Base-by-base conservation (phyloP, 2,329 filamentous ascomycete genomes). In the Xylariales sp. region DNA sequence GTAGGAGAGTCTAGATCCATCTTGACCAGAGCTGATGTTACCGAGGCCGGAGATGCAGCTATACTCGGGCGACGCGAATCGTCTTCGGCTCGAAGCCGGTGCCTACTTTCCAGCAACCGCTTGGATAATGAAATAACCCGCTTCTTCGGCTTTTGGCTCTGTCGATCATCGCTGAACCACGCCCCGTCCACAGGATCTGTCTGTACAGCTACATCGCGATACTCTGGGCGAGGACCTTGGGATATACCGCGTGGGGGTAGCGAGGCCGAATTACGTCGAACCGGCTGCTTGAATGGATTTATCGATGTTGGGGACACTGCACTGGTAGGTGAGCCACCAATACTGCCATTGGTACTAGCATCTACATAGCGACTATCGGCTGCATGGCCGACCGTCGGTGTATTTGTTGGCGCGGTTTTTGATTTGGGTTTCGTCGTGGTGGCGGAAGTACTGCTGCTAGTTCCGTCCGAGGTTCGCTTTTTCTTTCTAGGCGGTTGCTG, bases 401-500 rank as follows among this genome's bases (percentile, higher is more conserved):
- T 56, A 54, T 73, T 71, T 23, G 67, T 72, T 6, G 70, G 65
- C 3, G 70, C 68, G 52, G 69, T 74, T 56, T 74, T 74, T 7
- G 79, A 75, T 64, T 83, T 85, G 1, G 80, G 65, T 64, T 82
- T 85, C 1, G 79, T 76, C 0, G 79, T 78, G 5, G 74, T 74
- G 1, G 39, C 71, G 43, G 76, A 75, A 9, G 68, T 71, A 0
- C 70, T 73, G 18, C 68, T 73, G 1, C 70, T 74, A 3, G 80
- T 82, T 5, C 87, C 87, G 70, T 90, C 88, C 0, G 88, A 90
- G 1, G 81, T 78, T 7, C 88, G 84, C 75, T 90, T 90, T 80
- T 90, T 89, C 77, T 90, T 91, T 36, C 85, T 83, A 0, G 83
- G 81, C 1, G 86, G 86, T 67, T 84, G 81, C 65, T 87, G 85